These are phyloP conservation scores for Herpotrichia juniperi DNA, from an alignment of 2,329 filamentous ascomycete species.

Conservation along the genomic window DNA sequence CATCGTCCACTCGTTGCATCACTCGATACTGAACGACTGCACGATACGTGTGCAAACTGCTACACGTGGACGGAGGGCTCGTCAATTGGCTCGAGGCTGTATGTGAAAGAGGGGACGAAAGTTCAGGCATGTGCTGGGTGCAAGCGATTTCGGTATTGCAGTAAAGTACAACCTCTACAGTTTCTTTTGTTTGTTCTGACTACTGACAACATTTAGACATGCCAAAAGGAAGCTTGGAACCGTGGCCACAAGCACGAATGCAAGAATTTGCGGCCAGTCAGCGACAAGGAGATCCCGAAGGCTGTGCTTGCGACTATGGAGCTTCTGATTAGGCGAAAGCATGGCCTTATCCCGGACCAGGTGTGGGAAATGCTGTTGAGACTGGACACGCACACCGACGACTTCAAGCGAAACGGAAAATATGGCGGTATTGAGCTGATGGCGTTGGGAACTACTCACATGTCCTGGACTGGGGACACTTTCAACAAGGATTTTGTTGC, in stretches of 20 bases:
- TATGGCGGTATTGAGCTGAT: constrained; percentile 59
- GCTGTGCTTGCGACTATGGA: constrained; percentile 63
- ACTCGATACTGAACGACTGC: constrained; percentile 58
- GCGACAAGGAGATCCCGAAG: constrained; percentile 56
- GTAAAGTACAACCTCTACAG: constrained; percentile 59
- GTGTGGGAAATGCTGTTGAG: constrained; percentile 52
- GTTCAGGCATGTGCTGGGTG: constrained; percentile 65
- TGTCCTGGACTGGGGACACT: constrained; percentile 52
- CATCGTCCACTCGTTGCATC: constrained; percentile 61
- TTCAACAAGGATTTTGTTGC: constrained; percentile 51
- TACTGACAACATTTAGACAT: constrained; percentile 51
- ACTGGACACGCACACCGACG: constrained; percentile 56
- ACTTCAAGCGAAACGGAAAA: constrained; percentile 49
- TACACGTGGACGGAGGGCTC: constrained; percentile 51
- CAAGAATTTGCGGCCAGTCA: constrained; percentile 54
- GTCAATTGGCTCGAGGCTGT: constrained; percentile 36
- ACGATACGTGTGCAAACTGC: constrained; percentile 64
- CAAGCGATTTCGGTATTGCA: constrained; percentile 64
- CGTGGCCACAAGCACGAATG: constrained; percentile 66
- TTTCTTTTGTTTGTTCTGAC: background rate
- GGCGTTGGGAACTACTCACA: constrained; percentile 60
- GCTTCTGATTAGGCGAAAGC: constrained; percentile 54
- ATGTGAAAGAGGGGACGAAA: constrained; percentile 37
- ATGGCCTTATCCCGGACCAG: constrained; percentile 42
- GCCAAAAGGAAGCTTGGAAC: constrained; percentile 66